These are phyloP conservation scores for Candida pseudofarinosa DNA, from an alignment of 805 yeast species.

Conservation along the genomic window DNA sequence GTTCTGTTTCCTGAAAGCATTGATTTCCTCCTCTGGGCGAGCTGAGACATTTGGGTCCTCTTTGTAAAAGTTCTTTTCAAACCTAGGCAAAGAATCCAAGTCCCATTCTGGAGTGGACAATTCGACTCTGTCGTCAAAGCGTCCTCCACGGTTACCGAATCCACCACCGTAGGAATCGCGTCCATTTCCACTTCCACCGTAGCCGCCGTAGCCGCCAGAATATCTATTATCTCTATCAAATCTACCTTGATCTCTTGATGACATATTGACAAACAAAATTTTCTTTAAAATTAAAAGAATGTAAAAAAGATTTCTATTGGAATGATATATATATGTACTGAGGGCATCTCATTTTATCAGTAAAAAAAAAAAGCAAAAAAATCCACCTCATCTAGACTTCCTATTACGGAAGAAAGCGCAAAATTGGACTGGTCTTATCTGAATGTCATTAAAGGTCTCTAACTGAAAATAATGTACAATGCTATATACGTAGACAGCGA, in stretches of 20 bases:
- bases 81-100: constrained; percentile 69
- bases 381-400: constrained; percentile 5
- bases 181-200: constrained; percentile 31
- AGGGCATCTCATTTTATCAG: constrained; percentile 1
- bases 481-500: background rate
- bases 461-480: background rate
- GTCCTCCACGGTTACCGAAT: constrained; percentile 30
- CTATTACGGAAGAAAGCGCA: constrained; percentile 6
- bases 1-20: constrained; percentile 69
- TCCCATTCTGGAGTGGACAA: constrained; percentile 81
- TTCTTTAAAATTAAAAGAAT: background rate
- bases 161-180: constrained; percentile 33
- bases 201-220: constrained; percentile 30
- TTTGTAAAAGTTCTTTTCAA: constrained; percentile 90
- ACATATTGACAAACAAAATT: constrained; percentile 23
- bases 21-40: constrained; percentile 72
- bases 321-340: constrained; percentile 1
- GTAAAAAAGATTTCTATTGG: background rate
- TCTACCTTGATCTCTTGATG: constrained; percentile 35
- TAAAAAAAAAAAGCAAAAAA: constrained; percentile 7
- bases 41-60: constrained; percentile 77
- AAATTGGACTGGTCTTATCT: background rate
- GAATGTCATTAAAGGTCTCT: background rate
- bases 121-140: constrained; percentile 42
- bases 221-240: constrained; percentile 29